Evolutionary conservation across 768 basidiomycete genomes (phyloP).

Genomic region (Myochromella boudieri): DNA sequence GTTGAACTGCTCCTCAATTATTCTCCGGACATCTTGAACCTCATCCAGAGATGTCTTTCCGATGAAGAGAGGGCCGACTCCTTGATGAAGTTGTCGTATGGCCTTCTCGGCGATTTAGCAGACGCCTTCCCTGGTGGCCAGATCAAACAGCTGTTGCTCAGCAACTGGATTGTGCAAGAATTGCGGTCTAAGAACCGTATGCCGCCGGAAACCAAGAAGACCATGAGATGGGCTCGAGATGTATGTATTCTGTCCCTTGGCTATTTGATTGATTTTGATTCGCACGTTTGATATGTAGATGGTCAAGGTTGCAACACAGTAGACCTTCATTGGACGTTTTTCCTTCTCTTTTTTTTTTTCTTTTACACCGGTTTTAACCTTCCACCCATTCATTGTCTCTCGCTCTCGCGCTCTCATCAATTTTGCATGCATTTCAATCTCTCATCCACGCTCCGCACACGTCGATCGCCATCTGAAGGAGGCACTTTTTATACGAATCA

Average conservation of each 20-base stretch:
- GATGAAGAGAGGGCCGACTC: slow-evolving; percentile 86
- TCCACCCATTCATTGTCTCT: slow-evolving; percentile 30
- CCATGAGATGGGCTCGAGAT: slow-evolving; percentile 92
- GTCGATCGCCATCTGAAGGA: slow-evolving; percentile 68
- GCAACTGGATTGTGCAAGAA: slow-evolving; percentile 77
- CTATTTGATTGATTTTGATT: slow-evolving; percentile 1
- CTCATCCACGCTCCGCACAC: slow-evolving; percentile 28
- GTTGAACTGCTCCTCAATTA: slow-evolving; percentile 65
- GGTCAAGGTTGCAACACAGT: slow-evolving; percentile 79
- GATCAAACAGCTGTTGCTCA: slow-evolving; percentile 75
- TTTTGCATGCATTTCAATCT: slow-evolving; percentile 50
- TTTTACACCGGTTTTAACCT: slow-evolving; percentile 16
- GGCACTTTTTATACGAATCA: slow-evolving; percentile 53
- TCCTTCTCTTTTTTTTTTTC: slow-evolving; percentile 20
- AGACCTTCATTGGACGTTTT: slow-evolving; percentile 31
- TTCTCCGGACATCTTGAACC: slow-evolving; percentile 72
- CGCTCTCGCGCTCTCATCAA: slow-evolving; percentile 15
- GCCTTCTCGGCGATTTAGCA: slow-evolving; percentile 91
- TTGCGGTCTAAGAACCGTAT: slow-evolving; percentile 74
- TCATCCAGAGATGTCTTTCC: slow-evolving; percentile 71
- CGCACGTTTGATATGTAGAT: slow-evolving; percentile 42
- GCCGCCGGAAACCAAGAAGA: slow-evolving; percentile 80
- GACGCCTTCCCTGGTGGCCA: slow-evolving; percentile 82
- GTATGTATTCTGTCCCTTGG: slow-evolving; percentile 39
- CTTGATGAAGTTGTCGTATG: slow-evolving; percentile 72